Conservation (phyloP, 192 early-diverging fungal species). For the Podila verticillata region DNA sequence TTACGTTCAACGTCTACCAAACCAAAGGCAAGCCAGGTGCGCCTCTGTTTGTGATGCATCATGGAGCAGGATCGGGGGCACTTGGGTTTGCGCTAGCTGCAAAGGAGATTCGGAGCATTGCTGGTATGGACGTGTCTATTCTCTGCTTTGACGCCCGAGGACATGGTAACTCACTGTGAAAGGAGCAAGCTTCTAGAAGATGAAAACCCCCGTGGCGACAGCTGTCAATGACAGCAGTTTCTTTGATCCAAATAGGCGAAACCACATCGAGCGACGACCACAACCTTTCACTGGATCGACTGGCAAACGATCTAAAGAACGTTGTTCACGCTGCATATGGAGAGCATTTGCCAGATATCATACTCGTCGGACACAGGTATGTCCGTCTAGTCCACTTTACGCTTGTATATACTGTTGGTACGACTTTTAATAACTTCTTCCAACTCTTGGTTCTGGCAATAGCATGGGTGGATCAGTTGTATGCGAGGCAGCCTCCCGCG, state of each 20-base stretch:
- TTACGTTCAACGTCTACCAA: constrained; percentile 59
- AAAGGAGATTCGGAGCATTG: constrained; percentile 57
- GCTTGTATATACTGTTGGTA: neutral
- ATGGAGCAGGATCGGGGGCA: constrained; percentile 80
- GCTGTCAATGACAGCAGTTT: too few relatives aligned
- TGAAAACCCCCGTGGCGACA: too few relatives aligned
- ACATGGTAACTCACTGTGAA: constrained; percentile 62
- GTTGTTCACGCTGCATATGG: constrained; percentile 60
- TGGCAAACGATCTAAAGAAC: constrained; percentile 67
- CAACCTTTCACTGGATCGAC: constrained; percentile 63
- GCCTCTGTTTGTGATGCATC: constrained; percentile 82
- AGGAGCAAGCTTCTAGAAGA: too few relatives aligned
- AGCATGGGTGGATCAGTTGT: constrained; percentile 86
- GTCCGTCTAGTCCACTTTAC: neutral
- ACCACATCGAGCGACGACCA: constrained; percentile 58
- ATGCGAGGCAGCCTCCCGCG: constrained; percentile 66
- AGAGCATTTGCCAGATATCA: constrained; percentile 59
- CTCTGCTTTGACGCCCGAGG: constrained; percentile 77
- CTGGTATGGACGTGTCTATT: constrained; percentile 52
- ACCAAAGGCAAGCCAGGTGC: constrained; percentile 48
- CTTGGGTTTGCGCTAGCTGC: constrained; percentile 74
- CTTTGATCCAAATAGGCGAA: constrained; percentile 38
- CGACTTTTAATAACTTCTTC: neutral
- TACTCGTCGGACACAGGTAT: constrained; percentile 85
- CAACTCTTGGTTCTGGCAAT: neutral